Percentiles rank a stretch among this genome's conserved stretches.
Conservation (phyloP, 2,329 filamentous ascomycete species). For the Decorospora gaudefroyi region DNA sequence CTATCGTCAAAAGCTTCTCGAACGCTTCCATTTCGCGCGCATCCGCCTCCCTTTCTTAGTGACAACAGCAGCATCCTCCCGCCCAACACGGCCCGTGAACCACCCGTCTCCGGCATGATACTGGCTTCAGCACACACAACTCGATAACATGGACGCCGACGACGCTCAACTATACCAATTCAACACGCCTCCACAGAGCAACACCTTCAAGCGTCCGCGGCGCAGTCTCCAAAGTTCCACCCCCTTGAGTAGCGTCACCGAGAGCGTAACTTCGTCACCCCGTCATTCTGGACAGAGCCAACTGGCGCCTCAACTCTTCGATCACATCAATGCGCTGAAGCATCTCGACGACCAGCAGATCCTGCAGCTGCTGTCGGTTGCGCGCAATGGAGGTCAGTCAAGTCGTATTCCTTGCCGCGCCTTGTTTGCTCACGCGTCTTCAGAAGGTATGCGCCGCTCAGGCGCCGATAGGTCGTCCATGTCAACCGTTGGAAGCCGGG, state of each 20-base stretch:
- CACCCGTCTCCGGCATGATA: conserved; percentile 46
- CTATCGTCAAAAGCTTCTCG: conserved; percentile 46
- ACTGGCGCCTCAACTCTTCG: conserved; percentile 46
- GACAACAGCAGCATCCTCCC: conserved; percentile 28
- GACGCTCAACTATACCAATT: conserved; percentile 45
- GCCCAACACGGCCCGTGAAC: conserved; percentile 38
- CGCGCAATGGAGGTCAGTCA: conserved; percentile 47
- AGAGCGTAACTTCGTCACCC: conserved; percentile 45
- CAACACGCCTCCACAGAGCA: conserved; percentile 42
- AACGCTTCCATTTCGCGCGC: conserved; percentile 39
- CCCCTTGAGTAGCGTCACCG: conserved; percentile 44
- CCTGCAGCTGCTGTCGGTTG: conserved; percentile 44
- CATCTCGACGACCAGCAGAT: conserved; percentile 49
- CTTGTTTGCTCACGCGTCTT: conserved; percentile 27
- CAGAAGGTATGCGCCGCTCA: conserved; percentile 44
- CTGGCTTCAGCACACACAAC: conserved; percentile 34
- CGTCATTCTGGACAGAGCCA: conserved; percentile 40
- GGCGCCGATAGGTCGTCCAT: conserved; percentile 45
- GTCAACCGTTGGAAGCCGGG: conserved; percentile 44
- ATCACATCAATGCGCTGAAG: conserved; percentile 48
- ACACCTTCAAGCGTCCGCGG: conserved; percentile 46
- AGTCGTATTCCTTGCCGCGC: conserved; percentile 11
- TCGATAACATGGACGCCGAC: conserved; percentile 47
- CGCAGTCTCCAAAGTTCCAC: conserved; percentile 46
- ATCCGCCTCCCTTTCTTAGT: conserved; percentile 34